phyloP scores from a whole-genome alignment of 2,329 filamentous ascomycete species.

The Ophiostoma piceae region DNA sequence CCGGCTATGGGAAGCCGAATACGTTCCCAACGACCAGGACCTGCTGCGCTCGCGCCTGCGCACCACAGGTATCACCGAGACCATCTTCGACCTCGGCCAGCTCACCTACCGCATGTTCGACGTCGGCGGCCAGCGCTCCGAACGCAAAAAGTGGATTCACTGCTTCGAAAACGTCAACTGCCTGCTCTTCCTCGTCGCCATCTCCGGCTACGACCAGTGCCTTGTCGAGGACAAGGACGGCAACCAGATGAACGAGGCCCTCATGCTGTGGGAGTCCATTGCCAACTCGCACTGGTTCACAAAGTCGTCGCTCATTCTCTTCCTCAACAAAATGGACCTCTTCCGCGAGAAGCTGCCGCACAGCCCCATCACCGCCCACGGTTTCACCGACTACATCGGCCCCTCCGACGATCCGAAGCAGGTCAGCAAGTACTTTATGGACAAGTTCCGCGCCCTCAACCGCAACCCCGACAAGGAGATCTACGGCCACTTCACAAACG shows the following conservation, averaged over 20 bases:
- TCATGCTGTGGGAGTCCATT: constrained; percentile 83
- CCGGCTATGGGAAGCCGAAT: constrained; percentile 68
- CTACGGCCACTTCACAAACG: constrained; percentile 58
- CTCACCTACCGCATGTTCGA: constrained; percentile 97
- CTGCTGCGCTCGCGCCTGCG: constrained; percentile 82
- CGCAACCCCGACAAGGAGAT: constrained; percentile 60
- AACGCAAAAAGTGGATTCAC: constrained; percentile 99
- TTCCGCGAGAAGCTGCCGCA: constrained; percentile 70
- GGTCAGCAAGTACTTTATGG: constrained; percentile 74
- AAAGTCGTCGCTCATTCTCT: constrained; percentile 74
- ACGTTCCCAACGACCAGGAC: constrained; percentile 89
- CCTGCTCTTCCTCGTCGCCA: constrained; percentile 86
- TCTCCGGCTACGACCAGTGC: constrained; percentile 95
- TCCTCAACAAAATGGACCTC: constrained; percentile 83
- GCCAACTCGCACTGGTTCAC: constrained; percentile 84
- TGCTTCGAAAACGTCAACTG: constrained; percentile 95
- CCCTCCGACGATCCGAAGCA: constrained; percentile 66
- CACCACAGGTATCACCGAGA: constrained; percentile 94
- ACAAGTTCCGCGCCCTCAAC: constrained; percentile 74
- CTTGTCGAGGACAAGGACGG: constrained; percentile 94
- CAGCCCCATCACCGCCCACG: constrained; percentile 66
- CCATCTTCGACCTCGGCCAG: constrained; percentile 90
- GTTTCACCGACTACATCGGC: constrained; percentile 74
- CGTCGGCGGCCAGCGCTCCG: constrained; percentile 89
- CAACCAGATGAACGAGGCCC: constrained; percentile 85